A percentile compares a stretch with the other conserved stretches of the same genome.
Conservation (phyloP, 2,329 filamentous ascomycete species). For the Drechmeria coniospora region DNA sequence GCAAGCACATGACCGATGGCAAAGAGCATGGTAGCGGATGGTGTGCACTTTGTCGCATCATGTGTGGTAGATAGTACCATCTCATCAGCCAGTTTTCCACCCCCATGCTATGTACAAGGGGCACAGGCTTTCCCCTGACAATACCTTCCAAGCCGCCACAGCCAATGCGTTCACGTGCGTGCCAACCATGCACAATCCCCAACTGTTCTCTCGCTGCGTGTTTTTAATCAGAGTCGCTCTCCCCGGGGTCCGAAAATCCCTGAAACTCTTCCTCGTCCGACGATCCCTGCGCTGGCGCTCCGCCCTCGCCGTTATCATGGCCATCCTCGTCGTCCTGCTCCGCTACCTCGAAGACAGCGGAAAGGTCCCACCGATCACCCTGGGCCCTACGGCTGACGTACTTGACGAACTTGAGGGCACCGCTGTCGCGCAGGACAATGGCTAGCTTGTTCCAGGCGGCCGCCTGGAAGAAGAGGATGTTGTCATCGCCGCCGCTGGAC, state of each 20-base stretch:
- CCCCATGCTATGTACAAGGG: too few species aligned
- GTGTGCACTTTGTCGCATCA: too few species aligned
- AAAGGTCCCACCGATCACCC: slow-evolving; percentile 88
- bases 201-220: too few species aligned
- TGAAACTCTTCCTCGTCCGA: slow-evolving; percentile 43
- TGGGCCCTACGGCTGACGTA: slow-evolving; percentile 72
- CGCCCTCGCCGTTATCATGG: slow-evolving; percentile 18
- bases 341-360: slow-evolving; percentile 60
- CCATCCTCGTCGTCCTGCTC: slow-evolving; percentile 31
- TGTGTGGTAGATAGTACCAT: too few species aligned
- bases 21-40: too few species aligned
- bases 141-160: too few species aligned
- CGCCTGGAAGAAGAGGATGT: slow-evolving; percentile 48
- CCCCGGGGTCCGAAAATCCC: slow-evolving; percentile 33
- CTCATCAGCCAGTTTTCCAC: too few species aligned
- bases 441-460: slow-evolving; percentile 79
- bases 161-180: too few species aligned
- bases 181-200: too few species aligned
- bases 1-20: too few species aligned
- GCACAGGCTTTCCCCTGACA: too few species aligned
- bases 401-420: slow-evolving; percentile 85
- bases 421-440: slow-evolving; percentile 75
- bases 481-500: slow-evolving; percentile 59
- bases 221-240: slow-evolving; percentile 22
- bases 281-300: slow-evolving; percentile 15